Conservation (phyloP, 2,329 filamentous ascomycete species). For the Aureobasidium pullulans region DNA sequence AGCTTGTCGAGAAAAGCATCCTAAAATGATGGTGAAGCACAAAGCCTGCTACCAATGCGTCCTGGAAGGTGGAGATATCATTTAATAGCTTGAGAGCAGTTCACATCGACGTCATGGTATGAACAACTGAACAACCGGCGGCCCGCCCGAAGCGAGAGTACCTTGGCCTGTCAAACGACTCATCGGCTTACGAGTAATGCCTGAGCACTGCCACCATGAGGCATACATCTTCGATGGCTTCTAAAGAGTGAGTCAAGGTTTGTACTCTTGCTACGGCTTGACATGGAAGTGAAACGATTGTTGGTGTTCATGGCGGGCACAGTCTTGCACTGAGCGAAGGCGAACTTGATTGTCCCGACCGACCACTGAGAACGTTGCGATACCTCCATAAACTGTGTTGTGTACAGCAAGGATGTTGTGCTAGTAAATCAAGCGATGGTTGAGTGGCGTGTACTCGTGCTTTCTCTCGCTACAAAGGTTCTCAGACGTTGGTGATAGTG, state of each 20-base stretch:
- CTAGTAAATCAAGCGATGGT: no score
- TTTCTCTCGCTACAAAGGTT: no score
- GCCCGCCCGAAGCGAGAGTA: neutral
- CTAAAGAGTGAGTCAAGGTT: neutral
- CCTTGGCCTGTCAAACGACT: neutral
- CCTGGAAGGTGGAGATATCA: neutral
- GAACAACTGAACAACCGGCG: neutral
- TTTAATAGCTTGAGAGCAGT: neutral
- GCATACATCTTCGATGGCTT: neutral
- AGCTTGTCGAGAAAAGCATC: neutral
- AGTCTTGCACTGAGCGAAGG: no score
- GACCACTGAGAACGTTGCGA: no score
- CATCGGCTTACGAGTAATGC: neutral
- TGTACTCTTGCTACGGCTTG: neutral
- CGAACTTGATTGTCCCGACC: no score
- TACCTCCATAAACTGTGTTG: no score
- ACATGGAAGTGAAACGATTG: neutral
- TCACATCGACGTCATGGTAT: neutral
- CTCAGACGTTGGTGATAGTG: no score
- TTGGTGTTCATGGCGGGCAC: neutral
- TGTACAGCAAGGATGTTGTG: no score
- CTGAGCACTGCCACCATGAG: neutral
- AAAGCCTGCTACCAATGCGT: neutral
- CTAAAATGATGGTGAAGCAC: slow-evolving; percentile 4
- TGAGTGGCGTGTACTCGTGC: no score